These are phyloP conservation scores for Emmonsiellopsis sp. DNA, from an alignment of 2,329 filamentous ascomycete genomes.

Conservation along the genomic window DNA sequence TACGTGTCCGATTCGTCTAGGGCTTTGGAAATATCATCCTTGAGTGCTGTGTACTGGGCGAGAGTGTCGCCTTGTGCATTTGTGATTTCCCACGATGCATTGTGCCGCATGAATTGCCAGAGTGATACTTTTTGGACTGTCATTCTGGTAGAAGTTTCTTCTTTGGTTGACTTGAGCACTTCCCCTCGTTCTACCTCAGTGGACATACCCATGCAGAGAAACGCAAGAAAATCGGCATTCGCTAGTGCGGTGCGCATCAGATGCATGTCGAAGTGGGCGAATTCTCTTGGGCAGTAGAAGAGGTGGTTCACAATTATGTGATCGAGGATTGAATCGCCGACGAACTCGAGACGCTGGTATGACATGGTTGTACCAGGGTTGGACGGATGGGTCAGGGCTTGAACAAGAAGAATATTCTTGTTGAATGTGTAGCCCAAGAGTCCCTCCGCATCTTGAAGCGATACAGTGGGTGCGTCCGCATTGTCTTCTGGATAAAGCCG, in stretches of 20 bases:
- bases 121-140: slow-evolving; percentile 39
- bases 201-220: slow-evolving; percentile 54
- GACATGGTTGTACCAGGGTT: slow-evolving; percentile 43
- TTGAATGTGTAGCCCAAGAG: slow-evolving; percentile 64
- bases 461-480: slow-evolving; percentile 32
- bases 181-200: slow-evolving; percentile 15
- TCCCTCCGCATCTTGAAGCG: slow-evolving; percentile 44
- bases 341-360: slow-evolving; percentile 74
- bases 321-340: slow-evolving; percentile 81
- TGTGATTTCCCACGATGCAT: slow-evolving; percentile 38
- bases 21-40: slow-evolving; percentile 40
- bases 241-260: slow-evolving; percentile 65
- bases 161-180: slow-evolving; percentile 3
- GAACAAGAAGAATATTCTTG: slow-evolving; percentile 59
- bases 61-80: slow-evolving; percentile 37
- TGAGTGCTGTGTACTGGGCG: slow-evolving; percentile 41
- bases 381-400: slow-evolving; percentile 69
- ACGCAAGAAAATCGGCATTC: slow-evolving; percentile 73
- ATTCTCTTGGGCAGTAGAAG: slow-evolving; percentile 39
- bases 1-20: slow-evolving; percentile 49
- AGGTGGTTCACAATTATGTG: slow-evolving; percentile 60
- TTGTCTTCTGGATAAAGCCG: slow-evolving; percentile 36
- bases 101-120: slow-evolving; percentile 62
- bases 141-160: slow-evolving; percentile 21
- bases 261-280: slow-evolving; percentile 60